Evolutionary conservation across 2,329 filamentous ascomycete genomes (phyloP), one percentile per base, ranked within the genome.

Genomic region (Phialophora expanda): DNA sequence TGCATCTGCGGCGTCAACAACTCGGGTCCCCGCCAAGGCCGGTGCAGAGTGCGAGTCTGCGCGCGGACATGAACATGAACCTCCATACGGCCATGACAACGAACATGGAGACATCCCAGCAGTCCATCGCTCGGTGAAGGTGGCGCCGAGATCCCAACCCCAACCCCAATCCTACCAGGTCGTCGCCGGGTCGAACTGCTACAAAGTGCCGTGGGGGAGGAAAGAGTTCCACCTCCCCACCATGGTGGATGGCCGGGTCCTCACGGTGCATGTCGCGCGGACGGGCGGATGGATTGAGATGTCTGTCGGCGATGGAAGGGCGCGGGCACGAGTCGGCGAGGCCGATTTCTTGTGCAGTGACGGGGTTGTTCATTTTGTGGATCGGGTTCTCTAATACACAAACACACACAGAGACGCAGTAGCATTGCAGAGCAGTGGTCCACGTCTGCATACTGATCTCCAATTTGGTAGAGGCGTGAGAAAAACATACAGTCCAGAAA

Each of bases 271-370:
- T 28, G n/a, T 56, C 4, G 53, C 53, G 8, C 22, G 53, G 5
- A 28, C 53, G 2, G 53, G 53, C 1, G 53, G 53, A 2, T 34
- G 26, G 24, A 56, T 56, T 8, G 24, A 56, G 44, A 48, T 48
- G 44, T 48, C 20, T 48, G 44, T 48, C 17, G 44, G 17, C 30
- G 3, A 32, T 6, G 30, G 30, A 6, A 9, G 8, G 30, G 1
- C 30, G 8, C 5, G 53, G 9, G 53, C 24, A 5, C 22, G 14
- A 11, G 53, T 56, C 53, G 38, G 14, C 1, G 26, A 11, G 3
- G 53, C 53, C 1, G 53, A 56, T 28, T 56, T 56, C 30, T n/a
- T 56, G 24, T 56, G 53, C 28, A 56, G 53, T 22, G 53, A 56
- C 20, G 53, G 53, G 8, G 11, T 56, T n/a, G 53, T 56, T 4